Conservation (phyloP, 148 eudicot species). For the Pharnaceum exiguum region DNA sequence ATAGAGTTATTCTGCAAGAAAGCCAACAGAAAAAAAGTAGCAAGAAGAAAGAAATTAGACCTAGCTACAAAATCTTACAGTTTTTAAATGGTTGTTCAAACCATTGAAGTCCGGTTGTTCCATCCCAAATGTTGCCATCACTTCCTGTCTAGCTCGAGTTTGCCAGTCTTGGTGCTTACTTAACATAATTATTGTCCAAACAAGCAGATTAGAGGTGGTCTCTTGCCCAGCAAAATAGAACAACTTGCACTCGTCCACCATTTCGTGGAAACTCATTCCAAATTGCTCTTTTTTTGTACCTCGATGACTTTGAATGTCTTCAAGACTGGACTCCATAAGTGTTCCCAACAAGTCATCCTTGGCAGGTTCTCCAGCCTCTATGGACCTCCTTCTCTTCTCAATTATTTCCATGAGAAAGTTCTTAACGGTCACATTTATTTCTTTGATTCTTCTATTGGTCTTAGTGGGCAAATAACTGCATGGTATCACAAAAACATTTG, state of each 20-base stretch:
- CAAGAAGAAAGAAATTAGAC: too few species aligned
- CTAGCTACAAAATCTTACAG: conserved; percentile 7
- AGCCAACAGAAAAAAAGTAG: too few species aligned
- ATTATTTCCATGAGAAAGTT: conserved; percentile 10
- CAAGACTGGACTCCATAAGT: conserved; percentile 20
- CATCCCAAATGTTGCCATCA: conserved; percentile 20
- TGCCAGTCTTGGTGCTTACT: conserved; percentile 19
- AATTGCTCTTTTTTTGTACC: neutral
- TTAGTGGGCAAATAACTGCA: neutral
- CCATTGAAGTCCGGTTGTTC: conserved; percentile 20
- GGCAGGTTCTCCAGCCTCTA: conserved; percentile 24
- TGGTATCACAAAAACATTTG: too few species aligned
- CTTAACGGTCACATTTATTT: conserved; percentile 13
- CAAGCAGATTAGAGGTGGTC: conserved; percentile 24
- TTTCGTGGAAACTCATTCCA: conserved; percentile 23
- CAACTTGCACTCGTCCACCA: conserved; percentile 19
- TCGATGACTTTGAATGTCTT: conserved; percentile 5
- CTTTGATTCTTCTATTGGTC: neutral
- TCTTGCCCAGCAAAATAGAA: too few species aligned
- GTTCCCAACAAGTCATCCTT: conserved; percentile 27
- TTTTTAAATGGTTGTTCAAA: conserved; percentile 23
- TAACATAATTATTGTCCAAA: conserved; percentile 20
- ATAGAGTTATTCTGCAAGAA: too few species aligned
- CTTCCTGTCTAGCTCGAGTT: conserved; percentile 17
- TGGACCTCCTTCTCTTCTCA: conserved; percentile 21